Conservation (phyloP, 179 eudicot genomes). For the Spinacia oleracea region DNA sequence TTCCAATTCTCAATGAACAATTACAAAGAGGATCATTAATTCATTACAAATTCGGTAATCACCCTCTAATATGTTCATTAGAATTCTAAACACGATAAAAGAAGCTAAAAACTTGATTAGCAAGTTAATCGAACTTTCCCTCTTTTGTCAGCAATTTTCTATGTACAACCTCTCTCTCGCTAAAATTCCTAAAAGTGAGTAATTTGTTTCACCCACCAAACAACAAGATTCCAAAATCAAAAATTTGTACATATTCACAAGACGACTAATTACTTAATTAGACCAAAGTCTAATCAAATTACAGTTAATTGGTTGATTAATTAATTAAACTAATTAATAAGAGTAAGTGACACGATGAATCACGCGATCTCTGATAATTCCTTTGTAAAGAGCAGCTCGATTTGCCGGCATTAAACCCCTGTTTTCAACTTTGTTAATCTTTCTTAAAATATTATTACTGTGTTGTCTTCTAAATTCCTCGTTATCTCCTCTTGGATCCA, state of each 20-base stretch:
- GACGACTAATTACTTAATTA: background rate
- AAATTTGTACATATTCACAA: constrained; percentile 27
- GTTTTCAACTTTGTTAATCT: constrained; percentile 15
- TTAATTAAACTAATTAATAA: constrained; percentile 28
- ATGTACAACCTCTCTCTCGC: too few relatives aligned
- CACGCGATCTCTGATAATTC: constrained; percentile 64
- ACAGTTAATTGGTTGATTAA: background rate
- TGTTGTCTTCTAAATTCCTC: constrained; percentile 55
- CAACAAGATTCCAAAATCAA: background rate
- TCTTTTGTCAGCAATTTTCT: too few relatives aligned
- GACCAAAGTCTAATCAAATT: background rate
- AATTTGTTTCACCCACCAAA: constrained; percentile 8
- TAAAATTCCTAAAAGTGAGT: background rate
- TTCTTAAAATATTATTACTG: constrained; percentile 16
- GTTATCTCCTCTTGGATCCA: constrained; percentile 64
- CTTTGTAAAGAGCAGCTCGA: constrained; percentile 64
- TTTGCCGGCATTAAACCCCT: constrained; percentile 55
- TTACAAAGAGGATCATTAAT: background rate
- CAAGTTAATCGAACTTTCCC: constrained; percentile 5
- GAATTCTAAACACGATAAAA: background rate
- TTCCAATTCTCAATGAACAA: background rate
- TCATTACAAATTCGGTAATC: constrained; percentile 10
- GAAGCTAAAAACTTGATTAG: constrained; percentile 1
- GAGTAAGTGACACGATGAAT: constrained; percentile 48
- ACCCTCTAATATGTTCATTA: background rate